These are phyloP conservation scores for Echites panduratus DNA, from an alignment of 257 asterid genomes.

Conservation along the genomic window DNA sequence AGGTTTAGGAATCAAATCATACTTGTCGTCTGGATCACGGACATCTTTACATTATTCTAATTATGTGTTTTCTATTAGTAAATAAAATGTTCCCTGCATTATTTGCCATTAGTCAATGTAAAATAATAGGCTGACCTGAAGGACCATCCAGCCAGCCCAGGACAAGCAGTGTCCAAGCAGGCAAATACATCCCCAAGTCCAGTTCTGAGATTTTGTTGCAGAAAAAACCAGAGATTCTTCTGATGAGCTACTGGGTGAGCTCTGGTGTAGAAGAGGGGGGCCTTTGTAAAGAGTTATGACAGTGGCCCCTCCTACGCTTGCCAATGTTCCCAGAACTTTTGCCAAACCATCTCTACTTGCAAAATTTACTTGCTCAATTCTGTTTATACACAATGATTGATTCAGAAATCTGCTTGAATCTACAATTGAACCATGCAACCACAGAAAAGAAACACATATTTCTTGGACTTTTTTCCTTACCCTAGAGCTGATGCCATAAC, in stretches of 20 bases:
- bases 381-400: constrained; percentile 13
- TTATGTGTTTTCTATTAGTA: not conserved
- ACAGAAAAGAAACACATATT: not conserved
- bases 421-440: not conserved
- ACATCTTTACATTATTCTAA: not conserved
- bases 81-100: not conserved
- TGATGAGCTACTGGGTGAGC: constrained; percentile 16
- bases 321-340: constrained; percentile 65
- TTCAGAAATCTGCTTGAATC: not conserved
- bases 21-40: not conserved
- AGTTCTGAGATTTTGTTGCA: constrained; percentile 36
- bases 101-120: not conserved
- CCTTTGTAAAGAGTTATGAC: constrained; percentile 79
- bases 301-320: constrained; percentile 72
- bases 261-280: constrained; percentile 45
- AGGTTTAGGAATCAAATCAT: not conserved
- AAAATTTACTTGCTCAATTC: constrained; percentile 48
- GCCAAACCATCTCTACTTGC: constrained; percentile 68
- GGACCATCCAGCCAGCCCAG: constrained; percentile 95
- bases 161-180: constrained; percentile 76
- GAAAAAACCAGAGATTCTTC: constrained; percentile 20
- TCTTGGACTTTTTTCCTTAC: constrained; percentile 23
- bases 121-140: constrained; percentile 42
- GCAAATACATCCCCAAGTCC: constrained; percentile 83
- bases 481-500: constrained; percentile 45